A percentile compares a stretch with the other conserved stretches of the same genome.
These are phyloP conservation scores for Sherardia arvensis DNA, from an alignment of 257 asterid species.

Conservation along the genomic window DNA sequence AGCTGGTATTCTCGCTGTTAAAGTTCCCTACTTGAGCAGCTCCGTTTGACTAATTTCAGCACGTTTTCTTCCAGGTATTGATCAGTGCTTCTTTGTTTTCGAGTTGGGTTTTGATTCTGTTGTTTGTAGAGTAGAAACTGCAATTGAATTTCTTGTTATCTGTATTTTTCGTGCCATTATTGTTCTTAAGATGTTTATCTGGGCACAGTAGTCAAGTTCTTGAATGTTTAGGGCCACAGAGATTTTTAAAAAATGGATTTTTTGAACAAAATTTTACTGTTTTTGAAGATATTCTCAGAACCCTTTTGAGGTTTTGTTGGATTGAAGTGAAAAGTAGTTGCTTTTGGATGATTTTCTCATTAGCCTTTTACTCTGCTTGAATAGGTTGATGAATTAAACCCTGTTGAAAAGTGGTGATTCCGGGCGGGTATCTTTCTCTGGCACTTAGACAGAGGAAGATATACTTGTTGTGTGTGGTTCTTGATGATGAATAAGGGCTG, in stretches of 20 bases:
- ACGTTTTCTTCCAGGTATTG: not conserved
- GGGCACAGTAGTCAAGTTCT: not conserved
- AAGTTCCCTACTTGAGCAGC: not conserved
- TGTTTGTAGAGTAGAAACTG: not conserved
- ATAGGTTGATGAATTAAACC: not conserved
- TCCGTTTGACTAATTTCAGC: not conserved
- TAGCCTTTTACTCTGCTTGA: not conserved
- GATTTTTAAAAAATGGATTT: not conserved
- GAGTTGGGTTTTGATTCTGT: not conserved
- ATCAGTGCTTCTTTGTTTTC: not conserved
- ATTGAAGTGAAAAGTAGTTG: not conserved
- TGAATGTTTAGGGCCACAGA: not conserved
- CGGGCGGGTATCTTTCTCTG: not conserved
- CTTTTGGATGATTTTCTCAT: not conserved
- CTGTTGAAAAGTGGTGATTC: not conserved
- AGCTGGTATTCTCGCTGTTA: conserved; percentile 1
- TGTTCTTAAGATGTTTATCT: not conserved
- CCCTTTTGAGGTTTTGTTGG: not conserved
- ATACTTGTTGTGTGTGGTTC: not conserved
- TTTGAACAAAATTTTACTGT: not conserved
- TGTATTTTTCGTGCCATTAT: not conserved
- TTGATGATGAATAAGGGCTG: conserved; percentile 32
- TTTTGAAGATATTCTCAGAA: not conserved
- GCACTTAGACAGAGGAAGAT: not conserved
- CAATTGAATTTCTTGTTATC: too few species aligned